Evolutionary conservation across 352 stramenopile genomes (phyloP).

Genomic region (Phytopythium mirpurense): DNA sequence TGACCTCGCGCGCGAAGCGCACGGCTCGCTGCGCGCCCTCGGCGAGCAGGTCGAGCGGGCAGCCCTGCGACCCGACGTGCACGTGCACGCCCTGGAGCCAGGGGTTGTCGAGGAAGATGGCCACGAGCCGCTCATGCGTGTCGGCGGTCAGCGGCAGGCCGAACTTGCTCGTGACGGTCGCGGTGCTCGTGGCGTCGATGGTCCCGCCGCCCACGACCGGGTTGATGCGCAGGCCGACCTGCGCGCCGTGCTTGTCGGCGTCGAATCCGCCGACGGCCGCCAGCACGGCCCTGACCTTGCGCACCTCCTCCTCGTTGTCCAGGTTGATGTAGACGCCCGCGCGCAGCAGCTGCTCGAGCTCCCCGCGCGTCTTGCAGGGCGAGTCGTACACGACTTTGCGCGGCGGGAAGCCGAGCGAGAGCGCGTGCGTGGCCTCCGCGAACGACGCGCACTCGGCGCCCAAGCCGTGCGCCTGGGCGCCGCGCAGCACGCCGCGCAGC

Average conservation of each 20-base stretch:
- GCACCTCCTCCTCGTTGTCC: conserved; percentile 90
- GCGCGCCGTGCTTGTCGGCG: conserved; percentile 24
- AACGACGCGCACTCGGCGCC: conserved; percentile 83
- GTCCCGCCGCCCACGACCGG: conserved; percentile 85
- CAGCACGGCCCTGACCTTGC: conserved; percentile 66
- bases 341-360: conserved; percentile 76
- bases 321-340: conserved; percentile 88
- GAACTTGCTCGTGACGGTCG: conserved; percentile 90
- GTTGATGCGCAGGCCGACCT: conserved; percentile 90
- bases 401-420: conserved; percentile 66
- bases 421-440: conserved; percentile 71
- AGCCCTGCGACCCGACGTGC: conserved; percentile 87
- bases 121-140: conserved; percentile 43
- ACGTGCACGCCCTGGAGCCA: conserved; percentile 89
- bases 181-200: conserved; percentile 84
- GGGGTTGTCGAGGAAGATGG: conserved; percentile 56
- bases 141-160: conserved; percentile 66
- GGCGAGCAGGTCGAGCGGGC: conserved; percentile 76
- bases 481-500: conserved; percentile 52
- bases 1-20: conserved; percentile 73
- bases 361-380: conserved; percentile 86
- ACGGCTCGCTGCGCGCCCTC: conserved; percentile 70
- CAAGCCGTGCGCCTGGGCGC: conserved; percentile 41
- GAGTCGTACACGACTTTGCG: conserved; percentile 89
- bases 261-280: conserved; percentile 20